A percentile compares a stretch with the other conserved stretches of the same genome.
phyloP scores from a whole-genome alignment of 2,329 filamentous ascomycete species.

The Incumbomyces lentus region DNA sequence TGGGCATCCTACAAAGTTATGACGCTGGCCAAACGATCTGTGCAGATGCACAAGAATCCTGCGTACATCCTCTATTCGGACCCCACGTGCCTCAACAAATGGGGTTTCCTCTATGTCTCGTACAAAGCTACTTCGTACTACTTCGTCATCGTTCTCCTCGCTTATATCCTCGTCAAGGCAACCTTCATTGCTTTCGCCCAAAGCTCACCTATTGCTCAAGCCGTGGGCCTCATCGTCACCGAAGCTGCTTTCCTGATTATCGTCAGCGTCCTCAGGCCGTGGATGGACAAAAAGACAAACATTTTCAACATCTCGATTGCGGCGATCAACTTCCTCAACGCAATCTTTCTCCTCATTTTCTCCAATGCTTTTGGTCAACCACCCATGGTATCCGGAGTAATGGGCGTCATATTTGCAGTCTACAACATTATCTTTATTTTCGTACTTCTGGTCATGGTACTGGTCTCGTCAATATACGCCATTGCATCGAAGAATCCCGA shows the following conservation, averaged over 20 bases:
- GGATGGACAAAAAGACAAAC: slow-evolving; percentile 99
- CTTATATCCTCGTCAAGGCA: slow-evolving; percentile 74
- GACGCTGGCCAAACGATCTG: slow-evolving; percentile 75
- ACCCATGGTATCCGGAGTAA: slow-evolving; percentile 70
- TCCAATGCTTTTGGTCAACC: slow-evolving; percentile 78
- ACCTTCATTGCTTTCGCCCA: slow-evolving; percentile 82
- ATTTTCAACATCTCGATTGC: slow-evolving; percentile 90
- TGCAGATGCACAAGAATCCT: slow-evolving; percentile 87
- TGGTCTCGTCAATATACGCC: slow-evolving; percentile 66
- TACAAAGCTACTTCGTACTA: slow-evolving; percentile 94
- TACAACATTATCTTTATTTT: slow-evolving; percentile 75
- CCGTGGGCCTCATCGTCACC: slow-evolving; percentile 70
- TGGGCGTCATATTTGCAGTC: slow-evolving; percentile 83
- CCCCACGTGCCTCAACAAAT: slow-evolving; percentile 87
- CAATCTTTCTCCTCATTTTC: slow-evolving; percentile 81
- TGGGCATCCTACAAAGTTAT: slow-evolving; percentile 91
- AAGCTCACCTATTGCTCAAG: slow-evolving; percentile 59
- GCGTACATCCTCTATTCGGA: slow-evolving; percentile 96
- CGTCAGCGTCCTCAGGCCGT: slow-evolving; percentile 72
- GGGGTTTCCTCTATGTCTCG: slow-evolving; percentile 95
- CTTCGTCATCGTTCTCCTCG: slow-evolving; percentile 72
- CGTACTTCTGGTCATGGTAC: slow-evolving; percentile 71
- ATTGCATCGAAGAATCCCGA: slow-evolving; percentile 90
- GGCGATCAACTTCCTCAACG: slow-evolving; percentile 80
- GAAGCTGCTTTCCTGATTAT: slow-evolving; percentile 69